Evolutionary conservation across 2,329 filamentous ascomycete genomes (phyloP), one percentile per base, ranked within the genome.

Genomic region (Fusarium hostae): DNA sequence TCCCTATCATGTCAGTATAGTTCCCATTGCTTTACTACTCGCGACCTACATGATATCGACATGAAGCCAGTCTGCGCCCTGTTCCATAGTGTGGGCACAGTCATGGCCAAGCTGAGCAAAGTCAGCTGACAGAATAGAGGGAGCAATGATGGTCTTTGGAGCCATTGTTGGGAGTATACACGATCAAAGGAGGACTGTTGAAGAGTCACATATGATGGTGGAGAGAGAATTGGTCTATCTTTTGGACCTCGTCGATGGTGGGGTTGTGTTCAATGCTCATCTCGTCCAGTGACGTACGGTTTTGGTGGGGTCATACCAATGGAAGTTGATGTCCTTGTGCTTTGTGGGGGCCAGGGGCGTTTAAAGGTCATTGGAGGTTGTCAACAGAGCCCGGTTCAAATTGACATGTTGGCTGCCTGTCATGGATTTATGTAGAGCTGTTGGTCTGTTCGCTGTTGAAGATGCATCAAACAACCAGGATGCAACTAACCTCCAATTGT

Each of bases 61-160:
- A 83, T 98, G 94, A 76, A 97, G 88, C 93, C 94, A 97, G 86
- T 98, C 94, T 73, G 94, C 94, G 64, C 94, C 94, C 74, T 95
- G 89, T 56, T 88, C 87, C 78, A 99, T 98, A 66, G 95, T 97
- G 77, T 89, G 89, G 56, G 90, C 89, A 85, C 96, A 99, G 81
- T 94, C 95, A 78, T 90, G 88, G 76, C 95, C 95, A 63, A 99
- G 89, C 73, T 92, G 87, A 78, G 90, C 95, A 84, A 99, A 99
- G 87, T 99, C 95, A 74, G 95, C 95, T 78, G 95, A 97, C 68
- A 99, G 91, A 77, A 99, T 98, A n/a, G 95, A 98, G 34, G 96
- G 96, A 20, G 95, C 95, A 78, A 99, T 97, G 81, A 99, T 98
- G 51, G 96, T 93, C 70, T 91, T 90, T 28, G 95, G 96, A 63